These are phyloP conservation scores for Chaetomium sp. DNA, from an alignment of 2,329 filamentous ascomycete genomes.

Conservation along the genomic window DNA sequence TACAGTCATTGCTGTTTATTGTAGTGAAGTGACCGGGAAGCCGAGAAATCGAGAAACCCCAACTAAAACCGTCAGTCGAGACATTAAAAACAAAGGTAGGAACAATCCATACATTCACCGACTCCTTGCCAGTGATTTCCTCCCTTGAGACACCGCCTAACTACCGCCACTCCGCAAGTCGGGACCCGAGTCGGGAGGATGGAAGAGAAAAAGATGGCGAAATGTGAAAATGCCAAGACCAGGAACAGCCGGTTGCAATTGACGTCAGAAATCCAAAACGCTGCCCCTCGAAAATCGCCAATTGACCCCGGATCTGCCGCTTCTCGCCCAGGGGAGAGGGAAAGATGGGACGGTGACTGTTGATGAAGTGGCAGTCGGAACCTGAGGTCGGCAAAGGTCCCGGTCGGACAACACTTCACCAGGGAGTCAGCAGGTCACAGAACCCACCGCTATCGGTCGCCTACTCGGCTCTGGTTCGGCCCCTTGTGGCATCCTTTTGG, in stretches of 20 bases:
- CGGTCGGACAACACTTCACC: background rate
- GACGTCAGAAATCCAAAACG: conserved; percentile 15
- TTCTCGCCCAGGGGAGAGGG: background rate
- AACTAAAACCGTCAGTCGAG: background rate
- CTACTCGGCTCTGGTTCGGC: conserved; percentile 4
- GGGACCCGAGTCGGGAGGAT: background rate
- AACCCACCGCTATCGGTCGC: conserved; percentile 22
- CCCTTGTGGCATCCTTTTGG: background rate
- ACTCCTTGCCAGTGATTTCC: background rate
- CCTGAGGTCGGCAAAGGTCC: background rate
- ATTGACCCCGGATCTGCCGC: conserved; percentile 13
- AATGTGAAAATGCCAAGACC: conserved; percentile 22
- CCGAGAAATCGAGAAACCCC: background rate
- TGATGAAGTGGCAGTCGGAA: background rate
- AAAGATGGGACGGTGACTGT: background rate
- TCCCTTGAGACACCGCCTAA: conserved; percentile 9
- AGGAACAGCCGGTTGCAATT: conserved; percentile 13
- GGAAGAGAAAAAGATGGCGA: background rate
- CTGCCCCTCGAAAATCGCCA: conserved; percentile 1
- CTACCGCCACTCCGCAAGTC: conserved; percentile 15
- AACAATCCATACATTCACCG: background rate
- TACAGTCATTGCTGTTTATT: conserved; percentile 25
- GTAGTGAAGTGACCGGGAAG: background rate
- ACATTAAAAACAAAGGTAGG: background rate
- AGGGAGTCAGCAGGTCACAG: background rate